Base-by-base conservation (phyloP, 1,284 basidiomycete species). In the Peniophora sp. region DNA sequence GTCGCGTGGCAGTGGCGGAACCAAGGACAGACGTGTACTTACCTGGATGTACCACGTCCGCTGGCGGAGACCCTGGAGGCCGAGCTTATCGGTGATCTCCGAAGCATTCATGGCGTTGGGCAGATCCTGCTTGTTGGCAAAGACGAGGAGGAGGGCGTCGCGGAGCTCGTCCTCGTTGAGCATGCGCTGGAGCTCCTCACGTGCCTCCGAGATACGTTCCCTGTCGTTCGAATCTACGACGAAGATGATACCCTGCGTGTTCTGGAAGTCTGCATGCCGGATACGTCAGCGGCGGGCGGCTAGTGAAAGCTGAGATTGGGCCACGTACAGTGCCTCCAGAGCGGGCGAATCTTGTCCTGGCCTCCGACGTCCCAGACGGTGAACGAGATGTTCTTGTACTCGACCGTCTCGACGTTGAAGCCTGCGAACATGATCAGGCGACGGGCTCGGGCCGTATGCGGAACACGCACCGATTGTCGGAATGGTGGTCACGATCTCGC, bases 191-290 rank as follows among this genome's bases (percentile, higher is more conserved):
- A 99, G 83, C 74, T 99, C 97, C 77, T 99, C 97, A 57, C 97
- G 89, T 49, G 97, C 97, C 76, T 99, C 97, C 49, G 92, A 89
- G 57, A 99, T 91, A 90, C 97, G 96, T 74, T 99, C 97, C 73
- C 97, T 81, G 78, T 99, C 97, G 73, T 99, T 99, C 52, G 97
- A 99, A 73, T 99, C 97, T 58, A 99, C 95, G 52, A 99, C 97
- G 70, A 99, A 99, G 68, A 99, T 99, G 76, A 99, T 98, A 61
- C 96, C 97, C 76, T 99, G 97, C 47, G 97, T 99, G 80, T 99
- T 99, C 76, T 99, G 97, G 92, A 97, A 99, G 79, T 99, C 96
- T 97, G 60, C 24, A 48, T 11, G 44, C 17, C 37, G 20, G 17
- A 12, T 9, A 10, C 53, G 36, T 50, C 42, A 49, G 53, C 48